Conservation (phyloP, 2,329 filamentous ascomycete species). For the Whalleya microplaca region DNA sequence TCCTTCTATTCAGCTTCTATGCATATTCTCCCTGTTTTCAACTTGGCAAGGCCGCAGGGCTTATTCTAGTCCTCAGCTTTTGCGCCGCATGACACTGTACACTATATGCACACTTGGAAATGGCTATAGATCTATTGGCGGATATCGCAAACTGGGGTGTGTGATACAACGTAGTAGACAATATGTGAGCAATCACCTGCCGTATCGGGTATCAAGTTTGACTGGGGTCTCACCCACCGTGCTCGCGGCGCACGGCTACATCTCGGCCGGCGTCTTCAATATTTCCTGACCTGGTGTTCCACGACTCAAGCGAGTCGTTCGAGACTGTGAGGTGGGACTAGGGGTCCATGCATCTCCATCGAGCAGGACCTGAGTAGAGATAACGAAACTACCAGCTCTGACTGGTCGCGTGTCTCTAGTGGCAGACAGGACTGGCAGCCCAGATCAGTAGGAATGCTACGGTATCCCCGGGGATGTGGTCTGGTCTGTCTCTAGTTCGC, state of each 20-base stretch:
- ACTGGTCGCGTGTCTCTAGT: slow-evolving; percentile 24
- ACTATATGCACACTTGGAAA: slow-evolving; percentile 17
- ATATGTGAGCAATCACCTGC: slow-evolving; percentile 18
- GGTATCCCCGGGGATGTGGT: slow-evolving; percentile 25
- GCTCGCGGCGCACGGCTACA: slow-evolving; percentile 25
- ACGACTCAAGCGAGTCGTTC: slow-evolving; percentile 1
- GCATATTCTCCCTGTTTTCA: slow-evolving; percentile 4
- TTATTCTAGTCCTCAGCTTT: background rate
- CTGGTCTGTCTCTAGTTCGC: slow-evolving; percentile 13
- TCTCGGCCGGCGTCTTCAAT: slow-evolving; percentile 12
- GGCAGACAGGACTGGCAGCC: slow-evolving; percentile 16
- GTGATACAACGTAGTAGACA: slow-evolving; percentile 25
- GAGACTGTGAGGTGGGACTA: background rate
- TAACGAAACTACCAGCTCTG: slow-evolving; percentile 22
- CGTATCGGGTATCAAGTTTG: slow-evolving; percentile 9
- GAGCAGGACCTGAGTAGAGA: slow-evolving; percentile 18
- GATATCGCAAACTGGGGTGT: background rate
- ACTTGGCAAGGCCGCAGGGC: background rate
- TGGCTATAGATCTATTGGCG: slow-evolving; percentile 13
- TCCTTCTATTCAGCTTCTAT: slow-evolving; percentile 23
- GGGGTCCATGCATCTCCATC: slow-evolving; percentile 5
- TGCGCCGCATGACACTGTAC: slow-evolving; percentile 1
- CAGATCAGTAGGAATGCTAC: slow-evolving; percentile 18
- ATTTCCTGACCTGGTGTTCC: background rate
- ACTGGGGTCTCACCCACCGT: slow-evolving; percentile 15